These are phyloP conservation scores for Aegilops sharonensis DNA, from an alignment of 176 grass and related monocot genomes.

Conservation along the genomic window DNA sequence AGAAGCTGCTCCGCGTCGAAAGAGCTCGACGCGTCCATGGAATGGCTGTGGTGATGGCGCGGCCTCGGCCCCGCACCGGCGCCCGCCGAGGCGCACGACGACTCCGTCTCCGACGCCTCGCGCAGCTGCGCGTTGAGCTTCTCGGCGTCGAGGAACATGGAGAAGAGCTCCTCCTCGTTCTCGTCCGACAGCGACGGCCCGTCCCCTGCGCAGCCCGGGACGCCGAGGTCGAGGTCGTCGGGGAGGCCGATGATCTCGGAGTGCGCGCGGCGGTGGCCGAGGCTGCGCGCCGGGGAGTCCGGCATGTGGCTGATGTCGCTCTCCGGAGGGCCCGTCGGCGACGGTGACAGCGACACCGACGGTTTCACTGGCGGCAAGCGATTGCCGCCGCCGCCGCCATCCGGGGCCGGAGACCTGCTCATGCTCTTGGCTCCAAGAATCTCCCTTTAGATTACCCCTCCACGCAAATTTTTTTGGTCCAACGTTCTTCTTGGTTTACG, in stretches of 20 bases:
- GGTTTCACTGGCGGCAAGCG: not conserved
- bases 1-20: constrained; percentile 47
- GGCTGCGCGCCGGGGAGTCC: constrained; percentile 37
- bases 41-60: constrained; percentile 73
- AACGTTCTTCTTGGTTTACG: not conserved
- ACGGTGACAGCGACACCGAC: not conserved
- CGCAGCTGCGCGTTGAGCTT: constrained; percentile 51
- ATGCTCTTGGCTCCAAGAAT: constrained; percentile 24
- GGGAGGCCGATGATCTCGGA: constrained; percentile 76
- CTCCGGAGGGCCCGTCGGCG: constrained; percentile 1
- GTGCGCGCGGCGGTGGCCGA: constrained; percentile 62
- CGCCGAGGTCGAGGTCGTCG: constrained; percentile 51
- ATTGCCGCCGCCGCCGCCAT: not conserved
- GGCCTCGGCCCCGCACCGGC: constrained; percentile 2
- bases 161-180: constrained; percentile 68
- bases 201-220: constrained; percentile 33
- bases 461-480: not conserved
- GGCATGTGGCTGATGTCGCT: constrained; percentile 53
- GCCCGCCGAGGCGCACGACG: constrained; percentile 23
- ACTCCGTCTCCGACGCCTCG: constrained; percentile 41
- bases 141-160: constrained; percentile 56
- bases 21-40: constrained; percentile 59
- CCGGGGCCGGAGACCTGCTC: not conserved
- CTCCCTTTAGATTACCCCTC: not conserved
- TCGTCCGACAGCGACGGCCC: constrained; percentile 53